Evolutionary conservation across 2,329 filamentous ascomycete genomes (phyloP).

Genomic region (Leptographium galeiforme): DNA sequence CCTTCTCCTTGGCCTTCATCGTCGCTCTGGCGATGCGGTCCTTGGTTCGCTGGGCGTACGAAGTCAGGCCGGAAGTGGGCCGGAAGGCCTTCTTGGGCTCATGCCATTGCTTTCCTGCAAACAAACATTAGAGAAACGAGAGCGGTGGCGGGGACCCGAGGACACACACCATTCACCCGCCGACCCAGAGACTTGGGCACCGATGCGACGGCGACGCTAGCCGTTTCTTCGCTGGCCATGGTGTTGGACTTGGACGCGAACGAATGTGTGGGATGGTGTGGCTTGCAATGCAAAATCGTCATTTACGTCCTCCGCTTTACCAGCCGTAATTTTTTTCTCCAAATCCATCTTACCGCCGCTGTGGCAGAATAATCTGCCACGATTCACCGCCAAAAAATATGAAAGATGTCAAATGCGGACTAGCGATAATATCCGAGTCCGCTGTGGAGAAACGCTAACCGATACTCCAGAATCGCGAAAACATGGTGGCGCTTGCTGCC

Average conservation of each 20-base stretch:
- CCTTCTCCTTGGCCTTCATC: constrained; percentile 87
- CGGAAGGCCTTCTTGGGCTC: constrained; percentile 72
- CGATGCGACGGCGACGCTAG: constrained; percentile 21
- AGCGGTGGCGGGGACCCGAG: too few relatives aligned
- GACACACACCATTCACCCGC: constrained; percentile 44
- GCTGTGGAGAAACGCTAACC: constrained; percentile 1
- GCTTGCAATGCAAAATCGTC: too few relatives aligned
- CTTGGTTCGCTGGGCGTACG: constrained; percentile 64
- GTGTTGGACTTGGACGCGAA: not conserved
- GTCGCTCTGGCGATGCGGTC: constrained; percentile 56
- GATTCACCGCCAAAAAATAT: not conserved
- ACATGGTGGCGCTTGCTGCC: not conserved
- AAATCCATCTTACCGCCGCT: not conserved
- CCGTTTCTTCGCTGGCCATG: constrained; percentile 30
- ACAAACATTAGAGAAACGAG: not conserved
- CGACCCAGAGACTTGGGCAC: constrained; percentile 42
- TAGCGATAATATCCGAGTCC: not conserved
- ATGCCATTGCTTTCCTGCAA: constrained; percentile 88
- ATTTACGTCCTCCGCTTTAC: too few relatives aligned
- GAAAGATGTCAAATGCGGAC: not conserved
- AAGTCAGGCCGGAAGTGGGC: constrained; percentile 61
- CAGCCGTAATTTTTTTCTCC: not conserved
- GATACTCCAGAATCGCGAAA: constrained; percentile 1
- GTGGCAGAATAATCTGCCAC: not conserved
- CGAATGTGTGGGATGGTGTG: too few relatives aligned